Conservation (phyloP, 2,329 filamentous ascomycete species). For the Lecanicillium sp. region DNA sequence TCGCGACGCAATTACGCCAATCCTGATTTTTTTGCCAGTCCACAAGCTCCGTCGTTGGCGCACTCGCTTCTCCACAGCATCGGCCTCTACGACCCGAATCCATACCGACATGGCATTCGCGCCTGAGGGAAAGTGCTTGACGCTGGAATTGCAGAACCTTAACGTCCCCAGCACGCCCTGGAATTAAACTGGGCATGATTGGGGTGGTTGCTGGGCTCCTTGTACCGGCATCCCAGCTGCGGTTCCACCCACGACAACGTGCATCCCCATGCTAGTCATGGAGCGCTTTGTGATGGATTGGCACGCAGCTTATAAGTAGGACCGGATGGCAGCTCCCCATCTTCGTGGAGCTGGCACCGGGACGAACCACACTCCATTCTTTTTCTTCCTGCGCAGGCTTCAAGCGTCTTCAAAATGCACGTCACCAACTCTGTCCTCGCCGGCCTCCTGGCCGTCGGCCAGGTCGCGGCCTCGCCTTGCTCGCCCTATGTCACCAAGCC, state of each 20-base stretch:
- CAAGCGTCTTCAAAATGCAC: conserved; percentile 24
- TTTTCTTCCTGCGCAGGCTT: neutral
- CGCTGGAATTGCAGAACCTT: neutral
- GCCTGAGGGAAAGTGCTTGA: neutral
- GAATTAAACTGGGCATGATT: neutral
- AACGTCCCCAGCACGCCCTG: neutral
- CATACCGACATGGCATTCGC: neutral
- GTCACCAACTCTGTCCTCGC: conserved; percentile 24
- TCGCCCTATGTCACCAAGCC: conserved; percentile 23
- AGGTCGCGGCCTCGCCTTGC: conserved; percentile 23
- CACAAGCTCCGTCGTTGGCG: too few relatives aligned
- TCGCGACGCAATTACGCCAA: too few relatives aligned
- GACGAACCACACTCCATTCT: neutral
- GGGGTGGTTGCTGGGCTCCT: neutral
- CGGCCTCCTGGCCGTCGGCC: conserved; percentile 25
- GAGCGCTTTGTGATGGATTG: neutral
- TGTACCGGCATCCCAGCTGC: neutral
- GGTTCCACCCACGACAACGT: neutral
- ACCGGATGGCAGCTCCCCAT: neutral
- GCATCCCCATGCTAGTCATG: neutral
- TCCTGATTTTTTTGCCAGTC: too few relatives aligned
- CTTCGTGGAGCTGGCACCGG: too few relatives aligned
- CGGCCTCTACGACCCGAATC: neutral
- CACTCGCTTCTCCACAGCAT: conserved; percentile 4
- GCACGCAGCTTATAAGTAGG: conserved; percentile 7